Percentiles rank a stretch among this genome's conserved stretches.
phyloP scores from a whole-genome alignment of 805 yeast species.

The Schizosaccharomyces octosporus region DNA sequence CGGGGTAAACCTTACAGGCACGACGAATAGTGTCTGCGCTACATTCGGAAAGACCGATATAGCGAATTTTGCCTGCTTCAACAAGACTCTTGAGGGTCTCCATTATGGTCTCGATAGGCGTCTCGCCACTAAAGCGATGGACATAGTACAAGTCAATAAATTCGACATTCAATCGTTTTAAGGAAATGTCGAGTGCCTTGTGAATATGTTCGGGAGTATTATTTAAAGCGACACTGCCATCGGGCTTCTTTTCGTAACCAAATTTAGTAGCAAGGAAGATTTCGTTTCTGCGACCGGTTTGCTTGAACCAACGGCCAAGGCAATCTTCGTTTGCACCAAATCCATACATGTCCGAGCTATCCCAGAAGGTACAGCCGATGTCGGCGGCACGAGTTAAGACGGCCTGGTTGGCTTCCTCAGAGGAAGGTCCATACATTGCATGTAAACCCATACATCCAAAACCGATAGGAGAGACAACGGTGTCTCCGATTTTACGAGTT shows the following conservation, averaged over 20 bases:
- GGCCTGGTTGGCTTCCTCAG: conserved; percentile 1
- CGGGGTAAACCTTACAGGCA: conserved; percentile 30
- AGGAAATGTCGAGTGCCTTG: conserved; percentile 4
- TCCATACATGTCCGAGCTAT: conserved; percentile 4
- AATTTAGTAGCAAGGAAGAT: conserved; percentile 4
- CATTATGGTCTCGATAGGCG: conserved; percentile 36
- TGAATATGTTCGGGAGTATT: conserved; percentile 7
- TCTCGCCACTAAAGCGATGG: conserved; percentile 39
- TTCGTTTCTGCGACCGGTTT: conserved; percentile 4
- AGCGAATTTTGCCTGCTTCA: conserved; percentile 40
- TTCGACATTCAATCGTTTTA: conserved; percentile 17
- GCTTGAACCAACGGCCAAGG: conserved; percentile 3
- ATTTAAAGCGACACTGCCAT: conserved; percentile 13
- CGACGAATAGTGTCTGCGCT: conserved; percentile 32
- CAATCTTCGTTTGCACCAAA: conserved; percentile 2
- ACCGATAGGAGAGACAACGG: conserved; percentile 2
- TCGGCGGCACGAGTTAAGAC: conserved; percentile 1
- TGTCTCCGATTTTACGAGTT: neutral
- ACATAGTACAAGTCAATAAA: conserved; percentile 38
- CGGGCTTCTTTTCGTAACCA: conserved; percentile 11
- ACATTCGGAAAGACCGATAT: conserved; percentile 54
- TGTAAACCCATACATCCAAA: conserved; percentile 4
- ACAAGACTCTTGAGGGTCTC: conserved; percentile 31
- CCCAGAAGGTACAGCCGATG: conserved; percentile 5
- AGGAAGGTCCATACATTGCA: conserved; percentile 1